These are phyloP conservation scores for Fusarium nygamai DNA, from an alignment of 2,329 filamentous ascomycete genomes.

Conservation along the genomic window DNA sequence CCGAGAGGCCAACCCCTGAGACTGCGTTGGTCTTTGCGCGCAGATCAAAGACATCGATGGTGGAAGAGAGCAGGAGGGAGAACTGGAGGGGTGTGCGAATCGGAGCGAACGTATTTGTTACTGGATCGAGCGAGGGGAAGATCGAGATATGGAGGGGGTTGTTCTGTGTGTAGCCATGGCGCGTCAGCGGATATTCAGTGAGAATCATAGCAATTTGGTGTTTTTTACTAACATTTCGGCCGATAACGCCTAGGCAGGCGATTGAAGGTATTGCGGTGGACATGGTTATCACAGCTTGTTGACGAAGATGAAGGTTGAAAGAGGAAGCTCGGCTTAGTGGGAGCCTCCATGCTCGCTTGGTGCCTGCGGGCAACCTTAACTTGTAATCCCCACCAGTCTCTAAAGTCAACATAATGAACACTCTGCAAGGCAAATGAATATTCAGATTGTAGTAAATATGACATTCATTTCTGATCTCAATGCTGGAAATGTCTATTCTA, in stretches of 20 bases:
- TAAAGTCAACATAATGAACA: conserved; percentile 18
- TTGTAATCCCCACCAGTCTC: conserved; percentile 30
- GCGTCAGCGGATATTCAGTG: not conserved
- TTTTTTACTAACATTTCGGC: conserved; percentile 76
- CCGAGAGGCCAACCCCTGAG: conserved; percentile 65
- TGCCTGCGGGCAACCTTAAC: conserved; percentile 20
- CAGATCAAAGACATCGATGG: conserved; percentile 92
- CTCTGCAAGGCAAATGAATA: not conserved
- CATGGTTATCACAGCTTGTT: conserved; percentile 52
- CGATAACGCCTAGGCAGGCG: conserved; percentile 92
- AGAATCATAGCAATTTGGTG: not conserved
- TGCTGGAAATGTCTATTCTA: not conserved
- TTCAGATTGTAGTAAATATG: not conserved
- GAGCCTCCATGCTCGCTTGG: conserved; percentile 33
- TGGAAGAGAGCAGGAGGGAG: conserved; percentile 88
- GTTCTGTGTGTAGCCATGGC: conserved; percentile 73
- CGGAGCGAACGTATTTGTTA: conserved; percentile 62
- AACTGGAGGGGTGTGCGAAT: conserved; percentile 85
- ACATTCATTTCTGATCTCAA: not conserved
- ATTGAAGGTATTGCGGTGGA: conserved; percentile 78
- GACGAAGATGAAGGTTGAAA: conserved; percentile 28
- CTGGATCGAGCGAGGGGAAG: conserved; percentile 77
- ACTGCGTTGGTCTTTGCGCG: conserved; percentile 76
- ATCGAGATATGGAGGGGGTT: conserved; percentile 94
- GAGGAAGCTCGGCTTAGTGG: conserved; percentile 31